phyloP scores from a whole-genome alignment of 129 eudicot species.

The Lonicera japonica region DNA sequence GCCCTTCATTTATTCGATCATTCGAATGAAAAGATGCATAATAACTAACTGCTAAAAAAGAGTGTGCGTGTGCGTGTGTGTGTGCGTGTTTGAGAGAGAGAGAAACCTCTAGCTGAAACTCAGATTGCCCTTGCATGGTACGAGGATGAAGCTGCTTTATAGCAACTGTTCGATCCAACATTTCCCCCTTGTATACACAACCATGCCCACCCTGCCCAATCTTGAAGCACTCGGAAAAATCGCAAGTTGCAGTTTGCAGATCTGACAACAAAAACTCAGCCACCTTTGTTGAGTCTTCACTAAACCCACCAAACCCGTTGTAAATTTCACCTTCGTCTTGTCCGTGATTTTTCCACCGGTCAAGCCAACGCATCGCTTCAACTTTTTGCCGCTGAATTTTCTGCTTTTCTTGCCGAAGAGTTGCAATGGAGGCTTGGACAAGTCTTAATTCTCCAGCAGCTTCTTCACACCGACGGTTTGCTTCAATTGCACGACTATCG shows the following conservation, averaged over 20 bases:
- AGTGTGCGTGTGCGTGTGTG: neutral
- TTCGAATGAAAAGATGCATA: neutral
- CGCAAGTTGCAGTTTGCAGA: constrained; percentile 74
- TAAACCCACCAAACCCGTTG: constrained; percentile 8
- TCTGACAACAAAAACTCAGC: constrained; percentile 52
- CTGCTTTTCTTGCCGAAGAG: constrained; percentile 54
- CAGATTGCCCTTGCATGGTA: constrained; percentile 49
- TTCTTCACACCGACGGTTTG: constrained; percentile 57
- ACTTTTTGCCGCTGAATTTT: constrained; percentile 46
- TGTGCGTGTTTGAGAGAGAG: constrained; percentile 12
- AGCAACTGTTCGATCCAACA: constrained; percentile 56
- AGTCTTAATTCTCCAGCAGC: constrained; percentile 58
- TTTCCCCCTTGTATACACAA: constrained; percentile 69
- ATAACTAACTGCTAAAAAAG: neutral
- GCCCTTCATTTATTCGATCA: too few relatives aligned
- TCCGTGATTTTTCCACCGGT: constrained; percentile 47
- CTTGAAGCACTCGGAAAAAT: constrained; percentile 67
- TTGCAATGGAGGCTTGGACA: constrained; percentile 47
- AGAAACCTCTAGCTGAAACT: constrained; percentile 53
- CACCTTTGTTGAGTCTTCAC: constrained; percentile 21
- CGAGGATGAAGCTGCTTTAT: constrained; percentile 55
- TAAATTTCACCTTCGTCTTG: constrained; percentile 19
- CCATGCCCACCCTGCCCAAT: constrained; percentile 47
- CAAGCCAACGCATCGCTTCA: constrained; percentile 66
- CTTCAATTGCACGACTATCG: constrained; percentile 55